phyloP scores from a whole-genome alignment of 352 stramenopile genomes.

The Pythium phragmitis region DNA sequence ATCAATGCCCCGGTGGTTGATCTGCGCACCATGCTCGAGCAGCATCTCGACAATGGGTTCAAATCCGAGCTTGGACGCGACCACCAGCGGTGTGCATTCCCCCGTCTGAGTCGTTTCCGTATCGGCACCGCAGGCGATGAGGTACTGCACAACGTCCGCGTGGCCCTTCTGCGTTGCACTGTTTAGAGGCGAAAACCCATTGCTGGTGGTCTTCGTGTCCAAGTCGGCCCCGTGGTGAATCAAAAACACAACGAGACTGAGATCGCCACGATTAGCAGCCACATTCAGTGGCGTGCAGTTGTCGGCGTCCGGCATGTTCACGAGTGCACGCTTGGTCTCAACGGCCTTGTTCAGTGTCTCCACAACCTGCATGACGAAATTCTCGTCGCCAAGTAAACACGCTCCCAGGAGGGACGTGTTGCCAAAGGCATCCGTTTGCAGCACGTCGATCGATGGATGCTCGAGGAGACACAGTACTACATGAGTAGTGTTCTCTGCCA shows the following conservation, averaged over 20 bases:
- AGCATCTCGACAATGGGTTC: background rate
- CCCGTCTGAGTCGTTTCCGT: background rate
- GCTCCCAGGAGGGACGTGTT: background rate
- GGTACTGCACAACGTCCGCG: background rate
- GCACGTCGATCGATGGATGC: background rate
- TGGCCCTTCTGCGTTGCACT: background rate
- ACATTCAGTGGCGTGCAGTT: background rate
- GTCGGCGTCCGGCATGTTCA: background rate
- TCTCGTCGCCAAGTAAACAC: background rate
- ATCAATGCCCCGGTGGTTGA: background rate
- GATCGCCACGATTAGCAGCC: background rate
- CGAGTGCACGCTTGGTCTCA: background rate
- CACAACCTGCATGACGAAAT: background rate
- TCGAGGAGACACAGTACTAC: background rate
- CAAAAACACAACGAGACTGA: background rate
- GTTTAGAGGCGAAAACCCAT: background rate
- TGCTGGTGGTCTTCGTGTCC: background rate
- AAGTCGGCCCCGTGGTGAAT: slow-evolving; percentile 2
- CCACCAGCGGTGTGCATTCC: background rate
- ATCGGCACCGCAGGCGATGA: slow-evolving; percentile 2
- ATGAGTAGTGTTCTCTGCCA: background rate
- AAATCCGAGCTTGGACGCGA: background rate
- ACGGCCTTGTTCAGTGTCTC: background rate
- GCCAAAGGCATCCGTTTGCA: too few species aligned
- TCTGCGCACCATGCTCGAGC: background rate